Conservation (phyloP, 2,329 filamentous ascomycete genomes). For the Colletotrichum higginsianum region DNA sequence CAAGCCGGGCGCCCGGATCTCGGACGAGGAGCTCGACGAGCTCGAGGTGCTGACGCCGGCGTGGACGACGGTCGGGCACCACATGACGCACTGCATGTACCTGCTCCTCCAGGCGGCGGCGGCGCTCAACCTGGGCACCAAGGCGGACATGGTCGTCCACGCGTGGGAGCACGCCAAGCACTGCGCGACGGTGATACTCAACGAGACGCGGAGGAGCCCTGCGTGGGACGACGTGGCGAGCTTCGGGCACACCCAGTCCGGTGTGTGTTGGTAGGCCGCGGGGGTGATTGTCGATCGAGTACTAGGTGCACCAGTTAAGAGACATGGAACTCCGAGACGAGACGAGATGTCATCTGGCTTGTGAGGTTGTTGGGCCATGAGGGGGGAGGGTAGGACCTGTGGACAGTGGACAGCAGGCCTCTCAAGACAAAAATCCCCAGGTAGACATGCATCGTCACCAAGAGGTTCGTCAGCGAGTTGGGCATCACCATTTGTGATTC, state of each 20-base stretch:
- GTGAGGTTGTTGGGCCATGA: too few species aligned
- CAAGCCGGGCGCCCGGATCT: not conserved
- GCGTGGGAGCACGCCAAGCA: constrained; percentile 25
- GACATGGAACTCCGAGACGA: too few species aligned
- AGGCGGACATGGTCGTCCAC: constrained; percentile 33
- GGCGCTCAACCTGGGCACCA: constrained; percentile 9
- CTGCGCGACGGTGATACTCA: constrained; percentile 23
- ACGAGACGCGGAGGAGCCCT: constrained; percentile 20
- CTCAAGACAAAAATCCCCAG: too few species aligned
- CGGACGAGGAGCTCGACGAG: constrained; percentile 1
- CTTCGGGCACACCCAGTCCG: constrained; percentile 25
- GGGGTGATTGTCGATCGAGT: too few species aligned
- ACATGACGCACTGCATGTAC: constrained; percentile 32
- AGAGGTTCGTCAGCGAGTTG: too few species aligned
- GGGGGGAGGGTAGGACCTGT: too few species aligned
- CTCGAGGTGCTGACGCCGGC: constrained; percentile 13
- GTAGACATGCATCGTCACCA: too few species aligned
- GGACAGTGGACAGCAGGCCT: too few species aligned
- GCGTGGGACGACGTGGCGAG: constrained; percentile 17
- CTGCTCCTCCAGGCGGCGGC: constrained; percentile 24
- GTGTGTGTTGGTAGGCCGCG: constrained; percentile 9
- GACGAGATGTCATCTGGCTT: too few species aligned
- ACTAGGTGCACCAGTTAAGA: too few species aligned
- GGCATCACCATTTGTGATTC: too few species aligned
- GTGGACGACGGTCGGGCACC: constrained; percentile 23